Percentiles rank a stretch among this genome's conserved stretches.
Conservation (phyloP, 1,284 basidiomycete genomes). For the Rhizoctonia solani region DNA sequence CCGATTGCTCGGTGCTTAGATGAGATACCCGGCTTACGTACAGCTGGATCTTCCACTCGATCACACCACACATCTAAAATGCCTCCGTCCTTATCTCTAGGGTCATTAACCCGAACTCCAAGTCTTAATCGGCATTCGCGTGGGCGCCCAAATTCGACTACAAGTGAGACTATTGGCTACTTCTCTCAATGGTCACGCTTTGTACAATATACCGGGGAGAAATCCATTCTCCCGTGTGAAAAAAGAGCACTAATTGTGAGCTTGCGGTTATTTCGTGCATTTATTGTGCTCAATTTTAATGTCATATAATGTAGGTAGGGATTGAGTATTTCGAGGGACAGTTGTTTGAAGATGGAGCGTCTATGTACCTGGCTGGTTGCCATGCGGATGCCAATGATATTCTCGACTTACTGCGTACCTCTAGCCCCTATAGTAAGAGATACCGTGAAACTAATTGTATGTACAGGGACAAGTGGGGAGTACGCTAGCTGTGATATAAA, state of each 20-base stretch:
- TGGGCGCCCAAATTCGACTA: slow-evolving; percentile 3
- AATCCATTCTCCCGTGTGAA: slow-evolving; percentile 10
- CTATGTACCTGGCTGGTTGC: slow-evolving; percentile 26
- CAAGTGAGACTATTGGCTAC: not conserved
- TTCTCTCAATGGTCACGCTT: slow-evolving; percentile 3
- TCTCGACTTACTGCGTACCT: slow-evolving; percentile 19
- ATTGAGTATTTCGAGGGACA: slow-evolving; percentile 27
- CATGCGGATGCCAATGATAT: slow-evolving; percentile 29
- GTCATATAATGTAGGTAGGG: slow-evolving; percentile 23
- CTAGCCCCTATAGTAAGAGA: not conserved
- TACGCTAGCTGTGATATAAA: slow-evolving; percentile 13
- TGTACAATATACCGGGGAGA: slow-evolving; percentile 6
- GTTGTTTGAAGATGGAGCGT: not conserved
- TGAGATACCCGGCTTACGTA: not conserved
- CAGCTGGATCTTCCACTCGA: not conserved
- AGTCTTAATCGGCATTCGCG: slow-evolving; percentile 19
- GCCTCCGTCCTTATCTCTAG: slow-evolving; percentile 25
- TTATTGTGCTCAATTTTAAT: not conserved
- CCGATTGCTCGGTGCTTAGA: slow-evolving; percentile 1
- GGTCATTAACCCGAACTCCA: slow-evolving; percentile 8
- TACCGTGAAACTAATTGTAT: not conserved
- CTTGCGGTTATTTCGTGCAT: not conserved
- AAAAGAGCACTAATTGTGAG: slow-evolving; percentile 29
- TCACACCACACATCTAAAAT: slow-evolving; percentile 14
- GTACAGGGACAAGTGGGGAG: slow-evolving; percentile 8